Evolutionary conservation across 306 rosid species (phyloP), one percentile per base, ranked within the genome.

Genomic region (Erythrophleum fordii): DNA sequence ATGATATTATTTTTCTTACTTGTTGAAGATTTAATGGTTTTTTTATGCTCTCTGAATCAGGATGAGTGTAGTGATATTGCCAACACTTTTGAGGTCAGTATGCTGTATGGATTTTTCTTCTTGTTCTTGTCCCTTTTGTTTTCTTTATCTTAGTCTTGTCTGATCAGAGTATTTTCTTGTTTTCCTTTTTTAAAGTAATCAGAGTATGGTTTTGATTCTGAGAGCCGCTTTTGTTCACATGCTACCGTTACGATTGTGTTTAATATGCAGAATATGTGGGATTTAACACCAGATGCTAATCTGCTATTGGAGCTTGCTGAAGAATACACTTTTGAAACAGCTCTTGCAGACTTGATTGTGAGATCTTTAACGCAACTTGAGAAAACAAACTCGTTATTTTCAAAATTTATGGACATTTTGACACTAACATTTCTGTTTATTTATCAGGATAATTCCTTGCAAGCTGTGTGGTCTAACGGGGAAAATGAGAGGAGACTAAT

Each of bases 271-370:
- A 86, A 86, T 68, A 89, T 87, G 93, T 91, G 95, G 93, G 95
- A 91, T 82, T 72, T 89, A 82, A 91, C 95, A 1, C 93, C 91
- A 1, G 89, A 89, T 77, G 76, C 89, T 29, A 87, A 89, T 2
- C 18, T 89, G 39, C 80, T 91, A 13, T 72, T 41, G 77, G 93
- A 87, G 84, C 81, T 91, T 52, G 93, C 91, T 8, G 90, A 89
- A 39, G 91, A 87, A 17, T 91, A 89, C 41, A 73, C 81, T 25
- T 86, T 87, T 52, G 90, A 87, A 83, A 86, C 91, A 5, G 91
- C 95, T 69, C 86, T 91, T 69, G 90, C 93, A 59, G 93, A 89
- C 77, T 77, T 91, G 72, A 91, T 91, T 69, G 96, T 91, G 60
- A 89, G 93, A 35, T 73, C 7, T 29, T 59, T 74, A 44, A 75